Conservation (phyloP, 495 filamentous ascomycete species). For the Penicillium maclennaniae region DNA sequence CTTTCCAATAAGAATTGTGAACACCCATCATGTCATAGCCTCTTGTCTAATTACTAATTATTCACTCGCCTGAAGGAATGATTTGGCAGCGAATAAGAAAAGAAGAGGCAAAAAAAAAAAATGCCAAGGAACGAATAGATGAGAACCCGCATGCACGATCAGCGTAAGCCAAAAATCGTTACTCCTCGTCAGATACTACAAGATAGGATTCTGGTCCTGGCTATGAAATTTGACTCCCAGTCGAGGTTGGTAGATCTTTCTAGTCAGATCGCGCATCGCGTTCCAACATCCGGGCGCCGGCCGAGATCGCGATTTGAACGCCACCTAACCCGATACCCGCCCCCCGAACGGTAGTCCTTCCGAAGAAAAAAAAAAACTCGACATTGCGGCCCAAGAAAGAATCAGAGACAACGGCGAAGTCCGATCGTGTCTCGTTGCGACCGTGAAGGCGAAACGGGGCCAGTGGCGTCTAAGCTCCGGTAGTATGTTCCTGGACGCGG, state of each 20-base stretch:
- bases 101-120: neutral
- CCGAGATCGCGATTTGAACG: slow-evolving; percentile 4
- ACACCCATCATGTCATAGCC: too few species aligned
- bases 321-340: neutral
- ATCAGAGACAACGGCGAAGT: neutral
- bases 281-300: slow-evolving; percentile 8
- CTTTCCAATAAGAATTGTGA: neutral
- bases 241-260: neutral
- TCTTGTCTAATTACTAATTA: neutral
- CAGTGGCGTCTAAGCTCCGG: neutral
- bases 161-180: too few species aligned
- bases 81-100: neutral
- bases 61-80: neutral
- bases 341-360: too few species aligned
- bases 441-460: neutral
- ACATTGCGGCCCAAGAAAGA: too few species aligned
- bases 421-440: neutral
- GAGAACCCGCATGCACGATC: too few species aligned
- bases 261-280: neutral
- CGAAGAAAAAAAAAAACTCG: neutral
- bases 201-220: too few species aligned
- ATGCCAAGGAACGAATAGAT: too few species aligned
- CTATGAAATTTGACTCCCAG: neutral
- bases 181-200: too few species aligned
- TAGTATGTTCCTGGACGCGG: neutral